Percentiles rank a stretch among this genome's conserved stretches.
phyloP scores from a whole-genome alignment of 2,329 filamentous ascomycete species.

The Microcyclosporella mali region DNA sequence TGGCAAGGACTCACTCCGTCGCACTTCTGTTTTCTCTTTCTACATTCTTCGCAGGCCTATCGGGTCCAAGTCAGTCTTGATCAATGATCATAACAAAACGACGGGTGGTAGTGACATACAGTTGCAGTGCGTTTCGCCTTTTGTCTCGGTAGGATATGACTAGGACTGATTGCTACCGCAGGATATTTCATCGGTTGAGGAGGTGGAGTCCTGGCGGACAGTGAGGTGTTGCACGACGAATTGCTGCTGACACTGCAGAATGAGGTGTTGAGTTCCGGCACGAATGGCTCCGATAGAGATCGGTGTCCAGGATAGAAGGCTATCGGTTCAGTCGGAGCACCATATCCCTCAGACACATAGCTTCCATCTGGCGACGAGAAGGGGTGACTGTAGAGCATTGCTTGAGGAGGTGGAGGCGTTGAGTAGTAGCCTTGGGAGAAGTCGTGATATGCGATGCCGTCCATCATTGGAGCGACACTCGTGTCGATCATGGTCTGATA shows the following conservation, averaged over 20 bases:
- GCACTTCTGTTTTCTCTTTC: constrained; percentile 22
- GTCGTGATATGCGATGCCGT: constrained; percentile 12
- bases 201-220: constrained; percentile 17
- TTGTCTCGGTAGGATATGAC: constrained; percentile 17
- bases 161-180: constrained; percentile 19
- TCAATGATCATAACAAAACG: neutral
- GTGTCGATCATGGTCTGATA: no score
- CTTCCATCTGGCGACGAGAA: constrained; percentile 12
- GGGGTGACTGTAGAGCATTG: constrained; percentile 19
- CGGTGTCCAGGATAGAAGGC: constrained; percentile 12
- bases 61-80: neutral
- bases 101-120: constrained; percentile 7
- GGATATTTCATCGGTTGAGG: constrained; percentile 15
- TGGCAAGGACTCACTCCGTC: constrained; percentile 20
- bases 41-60: constrained; percentile 23
- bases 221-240: constrained; percentile 18
- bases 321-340: constrained; percentile 13
- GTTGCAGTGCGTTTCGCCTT: constrained; percentile 23
- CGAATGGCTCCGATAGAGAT: constrained; percentile 16
- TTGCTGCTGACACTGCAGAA: constrained; percentile 14
- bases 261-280: constrained; percentile 10
- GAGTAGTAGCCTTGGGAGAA: constrained; percentile 16
- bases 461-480: no score
- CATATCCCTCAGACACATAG: constrained; percentile 17
- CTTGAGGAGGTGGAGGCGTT: constrained; percentile 12